Evolutionary conservation across 352 stramenopile species (phyloP), one percentile per base, ranked within the genome.

Genomic region (Pythium apleroticum): DNA sequence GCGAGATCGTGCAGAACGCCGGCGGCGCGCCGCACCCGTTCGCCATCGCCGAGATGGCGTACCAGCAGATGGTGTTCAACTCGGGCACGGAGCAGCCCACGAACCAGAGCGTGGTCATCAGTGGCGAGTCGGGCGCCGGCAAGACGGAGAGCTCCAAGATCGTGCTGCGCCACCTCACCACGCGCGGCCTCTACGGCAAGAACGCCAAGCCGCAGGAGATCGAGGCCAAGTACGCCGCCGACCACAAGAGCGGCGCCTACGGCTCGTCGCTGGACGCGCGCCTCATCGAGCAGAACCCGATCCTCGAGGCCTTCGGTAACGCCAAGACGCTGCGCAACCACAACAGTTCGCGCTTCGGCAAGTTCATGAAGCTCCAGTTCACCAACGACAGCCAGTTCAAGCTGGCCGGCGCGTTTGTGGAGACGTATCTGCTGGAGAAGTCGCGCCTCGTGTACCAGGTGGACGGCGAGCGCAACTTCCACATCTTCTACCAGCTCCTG

Each of bases 281-380:
- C 39, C 65, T 96, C 43, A 96, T 96, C 45, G 85, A 94, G 70
- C 85, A 93, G 65, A 98, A 98, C 67, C 94, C 94, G 57, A 97
- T 98, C 54, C 69, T 98, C 17, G 96, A 98, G 74, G 91, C 92
- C 9, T 98, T 98, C 73, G 96, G 96, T 63, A 98, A 98, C 72
- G 94, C 92, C 59, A 96, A 97, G 75, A 98, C 96, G 48, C 63
- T 98, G 41, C 81, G 92, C 19, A 98, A 98, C 78, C 76, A 94
- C 86, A 98, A 98, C 81, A 96, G 80, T 65, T 55, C 49, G n/a
- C 90, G 95, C 60, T 98, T 98, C 62, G 95, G 95, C 65, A 98
- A 98, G 79, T 97, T 97, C 59, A 97, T 98, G 80, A 97, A 97
- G 72, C 86, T 98, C 31, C 90, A 97, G 73, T 98, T 98, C 74